Conservation (phyloP, 148 eudicot species). For the Cornus controversa region DNA sequence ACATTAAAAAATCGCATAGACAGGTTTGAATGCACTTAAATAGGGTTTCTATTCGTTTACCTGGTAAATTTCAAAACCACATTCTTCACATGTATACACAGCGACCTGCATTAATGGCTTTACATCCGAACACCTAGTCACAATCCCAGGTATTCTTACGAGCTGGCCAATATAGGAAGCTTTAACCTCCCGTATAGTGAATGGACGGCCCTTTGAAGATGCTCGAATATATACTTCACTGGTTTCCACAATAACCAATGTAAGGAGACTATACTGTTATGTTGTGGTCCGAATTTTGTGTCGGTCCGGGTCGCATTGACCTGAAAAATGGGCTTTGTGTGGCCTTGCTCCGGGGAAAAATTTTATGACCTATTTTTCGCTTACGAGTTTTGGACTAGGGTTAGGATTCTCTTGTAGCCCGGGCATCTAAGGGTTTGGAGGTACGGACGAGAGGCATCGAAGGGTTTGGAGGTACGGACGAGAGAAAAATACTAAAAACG, state of each 20-base stretch:
- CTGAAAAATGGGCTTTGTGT: too few relatives aligned
- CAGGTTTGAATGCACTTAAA: not conserved
- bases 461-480: too few relatives aligned
- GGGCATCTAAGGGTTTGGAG: too few relatives aligned
- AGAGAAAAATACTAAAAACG: too few relatives aligned
- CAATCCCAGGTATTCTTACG: conserved; percentile 88
- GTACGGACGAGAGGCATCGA: too few relatives aligned
- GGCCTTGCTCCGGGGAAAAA: not conserved
- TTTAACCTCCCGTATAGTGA: conserved; percentile 88
- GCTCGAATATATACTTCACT: conserved; percentile 94
- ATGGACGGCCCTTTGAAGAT: conserved; percentile 83
- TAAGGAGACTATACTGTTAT: not conserved
- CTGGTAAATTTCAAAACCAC: conserved; percentile 99
- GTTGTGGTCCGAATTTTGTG: too few relatives aligned
- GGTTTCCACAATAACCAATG: conserved; percentile 17
- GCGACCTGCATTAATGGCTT: conserved; percentile 99
- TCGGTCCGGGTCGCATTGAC: too few relatives aligned
- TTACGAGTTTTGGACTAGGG: too few relatives aligned
- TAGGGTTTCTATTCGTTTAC: conserved; percentile 24
- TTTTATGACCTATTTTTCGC: too few relatives aligned
- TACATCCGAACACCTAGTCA: conserved; percentile 97
- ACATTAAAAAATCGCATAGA: not conserved
- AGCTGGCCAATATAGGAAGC: conserved; percentile 97
- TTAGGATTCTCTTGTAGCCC: too few relatives aligned
- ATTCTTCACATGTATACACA: conserved; percentile 96